Base-by-base conservation (phyloP, 1,139 yeast genomes). In the Geotrichum fermentans region DNA sequence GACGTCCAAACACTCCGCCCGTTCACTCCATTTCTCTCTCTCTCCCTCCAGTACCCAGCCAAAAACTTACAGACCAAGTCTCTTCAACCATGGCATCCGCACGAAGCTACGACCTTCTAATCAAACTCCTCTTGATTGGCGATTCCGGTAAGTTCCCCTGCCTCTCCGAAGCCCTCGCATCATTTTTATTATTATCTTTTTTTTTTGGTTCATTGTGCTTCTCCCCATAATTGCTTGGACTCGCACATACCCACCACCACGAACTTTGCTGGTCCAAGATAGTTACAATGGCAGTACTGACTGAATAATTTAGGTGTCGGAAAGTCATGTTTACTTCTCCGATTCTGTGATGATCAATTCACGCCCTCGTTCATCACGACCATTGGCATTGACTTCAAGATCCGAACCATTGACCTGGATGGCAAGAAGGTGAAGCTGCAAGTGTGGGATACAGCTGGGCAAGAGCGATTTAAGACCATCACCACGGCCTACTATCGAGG, bases 401-500 rank as follows among this genome's bases (percentile, higher is more conserved):
- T 94, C 67, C 84, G 97, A 70, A 90, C 97, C 37, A 89, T 90
- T 58, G 97, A 90, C 61, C 78, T 92, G 60, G 92, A 90, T 58
- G 96, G 96, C 52, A 86, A 87, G 70, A 83, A 84, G 60, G 86
- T 94, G 69, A 92, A 92, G 72, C 78, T 92, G 64, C 98, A 92
- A 69, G 89, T 92, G 39, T 92, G 98, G 98, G 98, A 92, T 68
- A 92, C 98, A 35, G 98, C 98, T 5, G 98, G 98, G 24, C 98
- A 92, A 72, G 98, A 92, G 70, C 78, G 98, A 61, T 92, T 92
- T 76, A 82, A 97, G 74, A 92, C 98, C 49, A 92, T 92, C 69
- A 92, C 98, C 44, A 89, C 97, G 18, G 97, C 98, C 8, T 92
- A 94, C 71, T 92, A 94, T 73, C 81, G 99, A 69, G 97, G 97